Conservation (phyloP, 257 asterid genomes). For the Misopates orontium region DNA sequence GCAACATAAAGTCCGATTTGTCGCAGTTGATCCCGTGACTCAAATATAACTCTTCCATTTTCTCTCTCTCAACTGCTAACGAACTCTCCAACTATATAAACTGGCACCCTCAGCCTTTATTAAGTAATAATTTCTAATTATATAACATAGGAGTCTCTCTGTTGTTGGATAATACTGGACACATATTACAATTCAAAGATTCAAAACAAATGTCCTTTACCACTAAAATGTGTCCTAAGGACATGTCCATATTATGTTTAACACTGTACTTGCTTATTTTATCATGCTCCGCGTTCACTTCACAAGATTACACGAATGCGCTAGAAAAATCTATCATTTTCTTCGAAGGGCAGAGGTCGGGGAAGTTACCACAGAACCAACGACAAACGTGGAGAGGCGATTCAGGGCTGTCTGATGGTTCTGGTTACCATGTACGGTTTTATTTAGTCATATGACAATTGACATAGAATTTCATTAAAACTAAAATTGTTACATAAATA, state of each 20-base stretch:
- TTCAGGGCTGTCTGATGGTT: conserved; percentile 74
- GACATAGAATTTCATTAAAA: no score
- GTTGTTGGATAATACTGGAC: not conserved
- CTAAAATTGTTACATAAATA: not conserved
- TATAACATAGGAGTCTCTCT: not conserved
- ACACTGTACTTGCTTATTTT: conserved; percentile 22
- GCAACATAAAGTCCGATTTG: conserved; percentile 36
- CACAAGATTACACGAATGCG: conserved; percentile 59
- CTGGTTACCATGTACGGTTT: conserved; percentile 53
- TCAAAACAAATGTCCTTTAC: conserved; percentile 30
- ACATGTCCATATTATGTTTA: conserved; percentile 30
- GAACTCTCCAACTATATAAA: conserved; percentile 49
- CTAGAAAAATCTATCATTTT: conserved; percentile 69
- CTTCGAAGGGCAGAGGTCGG: conserved; percentile 88
- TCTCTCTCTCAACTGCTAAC: conserved; percentile 40
- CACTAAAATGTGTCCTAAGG: conserved; percentile 1
- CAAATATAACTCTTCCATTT: not conserved
- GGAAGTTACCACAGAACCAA: conserved; percentile 59
- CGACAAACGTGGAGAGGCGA: conserved; percentile 65
- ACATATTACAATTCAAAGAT: not conserved
- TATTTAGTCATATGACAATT: no score
- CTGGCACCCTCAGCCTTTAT: not conserved
- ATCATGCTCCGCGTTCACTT: conserved; percentile 54
- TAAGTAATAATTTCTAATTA: not conserved
- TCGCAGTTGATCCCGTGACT: conserved; percentile 76